Evolutionary conservation across 768 basidiomycete genomes (phyloP).

Genomic region (Arthromyces matolae): DNA sequence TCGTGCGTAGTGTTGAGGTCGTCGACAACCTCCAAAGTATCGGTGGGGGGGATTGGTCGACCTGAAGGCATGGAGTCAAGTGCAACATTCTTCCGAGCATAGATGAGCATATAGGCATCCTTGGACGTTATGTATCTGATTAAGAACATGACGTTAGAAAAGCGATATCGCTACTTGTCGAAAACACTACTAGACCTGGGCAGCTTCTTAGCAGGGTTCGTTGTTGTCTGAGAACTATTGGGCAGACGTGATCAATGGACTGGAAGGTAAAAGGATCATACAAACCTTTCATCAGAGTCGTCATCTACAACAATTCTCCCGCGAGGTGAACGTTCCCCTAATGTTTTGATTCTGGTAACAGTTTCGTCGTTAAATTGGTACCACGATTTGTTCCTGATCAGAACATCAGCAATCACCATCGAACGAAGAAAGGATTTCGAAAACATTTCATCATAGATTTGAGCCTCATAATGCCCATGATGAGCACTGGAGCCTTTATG

Average conservation of each 20-base stretch:
- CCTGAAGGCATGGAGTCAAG: background rate
- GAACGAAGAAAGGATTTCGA: slow-evolving; percentile 11
- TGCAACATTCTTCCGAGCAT: slow-evolving; percentile 47
- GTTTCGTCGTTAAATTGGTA: slow-evolving; percentile 91
- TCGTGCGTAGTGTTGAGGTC: slow-evolving; percentile 54
- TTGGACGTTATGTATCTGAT: slow-evolving; percentile 60
- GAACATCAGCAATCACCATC: slow-evolving; percentile 8
- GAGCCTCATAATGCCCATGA: slow-evolving; percentile 86
- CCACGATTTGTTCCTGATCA: slow-evolving; percentile 67
- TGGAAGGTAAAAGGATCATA: background rate
- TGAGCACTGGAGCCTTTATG: slow-evolving; percentile 94
- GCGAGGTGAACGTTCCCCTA: slow-evolving; percentile 39
- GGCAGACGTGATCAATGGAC: too few relatives aligned
- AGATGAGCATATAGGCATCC: slow-evolving; percentile 96
- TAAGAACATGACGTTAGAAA: slow-evolving; percentile 1
- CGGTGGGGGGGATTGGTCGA: slow-evolving; percentile 45
- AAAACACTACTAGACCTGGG: slow-evolving; percentile 58
- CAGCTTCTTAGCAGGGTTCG: slow-evolving; percentile 50
- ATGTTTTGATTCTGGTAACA: slow-evolving; percentile 59
- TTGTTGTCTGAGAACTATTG: slow-evolving; percentile 30
- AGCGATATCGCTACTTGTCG: slow-evolving; percentile 24
- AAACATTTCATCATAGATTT: slow-evolving; percentile 71
- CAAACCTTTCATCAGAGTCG: slow-evolving; percentile 20
- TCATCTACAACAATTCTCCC: slow-evolving; percentile 28
- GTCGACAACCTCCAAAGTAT: slow-evolving; percentile 51